Conservation (phyloP, 2,329 filamentous ascomycete species). For the Hypoxylon sp. region DNA sequence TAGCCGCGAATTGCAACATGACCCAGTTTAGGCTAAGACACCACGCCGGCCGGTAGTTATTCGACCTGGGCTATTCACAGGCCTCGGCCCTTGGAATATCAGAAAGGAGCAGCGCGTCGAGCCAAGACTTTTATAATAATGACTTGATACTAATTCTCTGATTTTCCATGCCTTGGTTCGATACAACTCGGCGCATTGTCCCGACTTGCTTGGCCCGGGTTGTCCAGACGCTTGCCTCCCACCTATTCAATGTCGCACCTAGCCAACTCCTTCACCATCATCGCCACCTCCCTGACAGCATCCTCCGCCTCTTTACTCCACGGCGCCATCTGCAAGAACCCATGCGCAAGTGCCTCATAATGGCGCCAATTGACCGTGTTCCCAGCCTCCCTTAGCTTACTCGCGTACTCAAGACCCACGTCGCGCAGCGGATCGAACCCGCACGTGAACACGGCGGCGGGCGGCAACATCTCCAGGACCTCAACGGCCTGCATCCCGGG, state of each 20-base stretch:
- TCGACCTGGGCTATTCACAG: slow-evolving; percentile 2
- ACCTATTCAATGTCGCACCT: neutral
- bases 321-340: slow-evolving; percentile 50
- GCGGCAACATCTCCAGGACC: slow-evolving; percentile 43
- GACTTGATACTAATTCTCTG: neutral
- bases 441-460: slow-evolving; percentile 49
- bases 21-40: slow-evolving; percentile 2
- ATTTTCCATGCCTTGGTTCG: neutral
- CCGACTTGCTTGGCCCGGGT: too few species aligned
- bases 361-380: slow-evolving; percentile 47
- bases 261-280: slow-evolving; percentile 20
- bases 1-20: neutral
- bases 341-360: slow-evolving; percentile 46
- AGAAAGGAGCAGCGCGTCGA: neutral
- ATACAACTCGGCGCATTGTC: neutral
- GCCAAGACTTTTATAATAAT: neutral
- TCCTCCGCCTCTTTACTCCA: slow-evolving; percentile 47
- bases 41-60: slow-evolving; percentile 2
- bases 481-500: slow-evolving; percentile 48
- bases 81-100: neutral
- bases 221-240: too few species aligned
- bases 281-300: slow-evolving; percentile 26
- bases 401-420: slow-evolving; percentile 50
- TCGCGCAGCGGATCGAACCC: slow-evolving; percentile 51
- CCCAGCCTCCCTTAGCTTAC: slow-evolving; percentile 48